Conservation (phyloP, 2,329 filamentous ascomycete genomes). For the Fusarium keratoplasticum region DNA sequence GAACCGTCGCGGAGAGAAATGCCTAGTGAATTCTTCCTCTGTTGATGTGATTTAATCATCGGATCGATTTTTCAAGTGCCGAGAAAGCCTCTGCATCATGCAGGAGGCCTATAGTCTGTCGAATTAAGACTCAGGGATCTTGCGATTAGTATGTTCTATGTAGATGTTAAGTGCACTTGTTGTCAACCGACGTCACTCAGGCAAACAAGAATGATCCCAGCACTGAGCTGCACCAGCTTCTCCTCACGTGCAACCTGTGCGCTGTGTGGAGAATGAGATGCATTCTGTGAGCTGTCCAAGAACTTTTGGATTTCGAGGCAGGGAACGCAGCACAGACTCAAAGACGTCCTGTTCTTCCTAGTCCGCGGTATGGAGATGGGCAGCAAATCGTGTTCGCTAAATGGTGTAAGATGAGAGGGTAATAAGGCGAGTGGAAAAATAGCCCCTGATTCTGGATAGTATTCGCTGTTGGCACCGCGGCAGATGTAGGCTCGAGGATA, state of each 20-base stretch:
- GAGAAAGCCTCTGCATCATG: background rate
- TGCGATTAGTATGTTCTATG: background rate
- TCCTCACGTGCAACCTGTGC: slow-evolving; percentile 21
- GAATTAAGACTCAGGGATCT: background rate
- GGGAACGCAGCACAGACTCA: background rate
- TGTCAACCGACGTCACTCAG: background rate
- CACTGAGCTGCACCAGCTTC: slow-evolving; percentile 23
- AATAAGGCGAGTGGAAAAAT: background rate
- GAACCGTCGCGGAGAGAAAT: background rate
- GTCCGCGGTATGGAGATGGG: background rate
- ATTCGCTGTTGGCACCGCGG: background rate
- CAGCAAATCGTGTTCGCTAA: background rate
- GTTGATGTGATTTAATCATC: background rate
- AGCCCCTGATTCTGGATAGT: background rate
- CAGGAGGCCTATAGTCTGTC: background rate
- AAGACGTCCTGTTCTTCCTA: background rate
- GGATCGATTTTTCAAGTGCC: background rate
- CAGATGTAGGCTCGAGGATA: slow-evolving; percentile 1
- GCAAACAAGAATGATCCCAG: slow-evolving; percentile 23
- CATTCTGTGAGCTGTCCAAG: background rate
- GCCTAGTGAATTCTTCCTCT: background rate
- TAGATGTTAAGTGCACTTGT: background rate
- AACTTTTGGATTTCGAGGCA: background rate
- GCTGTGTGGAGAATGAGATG: slow-evolving; percentile 4
- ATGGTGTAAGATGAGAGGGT: background rate